Base-by-base conservation (phyloP, 352 stramenopile species). In the Globisporangium barbulae region DNA sequence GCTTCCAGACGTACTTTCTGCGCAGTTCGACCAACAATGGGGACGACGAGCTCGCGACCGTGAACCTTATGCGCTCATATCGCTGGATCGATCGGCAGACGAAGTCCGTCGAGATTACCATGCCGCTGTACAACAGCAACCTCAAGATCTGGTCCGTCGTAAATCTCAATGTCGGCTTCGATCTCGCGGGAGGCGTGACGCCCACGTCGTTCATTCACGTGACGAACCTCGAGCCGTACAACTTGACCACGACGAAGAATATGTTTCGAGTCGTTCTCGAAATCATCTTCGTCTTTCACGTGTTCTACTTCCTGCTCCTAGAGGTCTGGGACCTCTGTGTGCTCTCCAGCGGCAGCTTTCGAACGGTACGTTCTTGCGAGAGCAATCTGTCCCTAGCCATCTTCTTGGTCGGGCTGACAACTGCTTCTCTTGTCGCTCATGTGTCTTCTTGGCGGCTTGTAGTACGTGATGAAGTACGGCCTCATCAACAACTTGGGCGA, bases 301-400 rank as follows among this genome's bases (percentile, higher is more conserved):
- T 89, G 6, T 28, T 81, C 5, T 90, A 90, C 41, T 90, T 90
- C 47, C 64, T 78, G 25, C 28, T 90, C 25, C 57, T 89, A 1
- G 79, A 90, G 61, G 35, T 89, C 6, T 90, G 81, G 81, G 78
- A 90, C 31, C 59, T 85, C 28, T 89, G 74, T 35, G 81, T 89
- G 47, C 72, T 90, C 12, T 85, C 79, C 7, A 78, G 71, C 5
- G 79, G 79, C 7, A 89, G 67, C 45, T 35, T 82, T 15, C 64
- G 45, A 50, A 59, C 76, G 54, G 81, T 88, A 77, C 15, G 75
- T 73, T 6, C 35, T 45, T 48, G 13, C 10, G 39, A 3, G 22
- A 30, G 12, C 9, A 5, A 9, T 4, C 35, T 41, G 25, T 44
- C 31, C 45, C 7, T 53, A 19, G n/a, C 28, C 21, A 10, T 55